Evolutionary conservation across 331 rosid genomes (phyloP).

Genomic region (Stylosanthes scabra): DNA sequence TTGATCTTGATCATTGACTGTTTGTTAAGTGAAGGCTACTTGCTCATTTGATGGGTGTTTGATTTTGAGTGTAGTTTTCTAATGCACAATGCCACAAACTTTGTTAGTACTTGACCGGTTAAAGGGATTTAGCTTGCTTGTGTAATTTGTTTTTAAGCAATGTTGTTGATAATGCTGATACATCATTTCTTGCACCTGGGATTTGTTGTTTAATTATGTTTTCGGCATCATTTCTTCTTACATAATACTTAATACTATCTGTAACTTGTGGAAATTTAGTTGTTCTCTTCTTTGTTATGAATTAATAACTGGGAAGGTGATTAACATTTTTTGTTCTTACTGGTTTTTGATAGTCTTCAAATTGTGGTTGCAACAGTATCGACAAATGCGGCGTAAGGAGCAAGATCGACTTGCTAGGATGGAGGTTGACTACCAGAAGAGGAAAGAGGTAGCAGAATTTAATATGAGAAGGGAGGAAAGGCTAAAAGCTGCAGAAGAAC

Average conservation of each 20-base stretch:
- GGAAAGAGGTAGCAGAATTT: slow-evolving; percentile 83
- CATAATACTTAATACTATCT: neutral
- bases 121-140: neutral
- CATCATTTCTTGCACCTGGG: slow-evolving; percentile 1
- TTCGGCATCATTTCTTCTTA: slow-evolving; percentile 17
- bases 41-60: slow-evolving; percentile 13
- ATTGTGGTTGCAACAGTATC: slow-evolving; percentile 64
- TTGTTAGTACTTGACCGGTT: no score
- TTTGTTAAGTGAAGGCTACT: slow-evolving; percentile 2
- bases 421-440: slow-evolving; percentile 82
- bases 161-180: neutral
- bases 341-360: slow-evolving; percentile 11
- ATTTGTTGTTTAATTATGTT: neutral
- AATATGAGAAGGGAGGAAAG: slow-evolving; percentile 85
- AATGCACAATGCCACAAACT: no score
- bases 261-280: neutral
- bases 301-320: slow-evolving; percentile 21
- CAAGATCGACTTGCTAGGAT: slow-evolving; percentile 93
- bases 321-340: neutral
- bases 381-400: slow-evolving; percentile 96
- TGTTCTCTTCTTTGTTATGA: neutral
- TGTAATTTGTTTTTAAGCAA: slow-evolving; percentile 2
- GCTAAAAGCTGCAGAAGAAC: slow-evolving; percentile 82
- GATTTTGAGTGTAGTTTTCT: neutral
- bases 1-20: neutral